These are phyloP conservation scores for Gossypium bickii DNA, from an alignment of 345 rosid genomes.

Conservation along the genomic window DNA sequence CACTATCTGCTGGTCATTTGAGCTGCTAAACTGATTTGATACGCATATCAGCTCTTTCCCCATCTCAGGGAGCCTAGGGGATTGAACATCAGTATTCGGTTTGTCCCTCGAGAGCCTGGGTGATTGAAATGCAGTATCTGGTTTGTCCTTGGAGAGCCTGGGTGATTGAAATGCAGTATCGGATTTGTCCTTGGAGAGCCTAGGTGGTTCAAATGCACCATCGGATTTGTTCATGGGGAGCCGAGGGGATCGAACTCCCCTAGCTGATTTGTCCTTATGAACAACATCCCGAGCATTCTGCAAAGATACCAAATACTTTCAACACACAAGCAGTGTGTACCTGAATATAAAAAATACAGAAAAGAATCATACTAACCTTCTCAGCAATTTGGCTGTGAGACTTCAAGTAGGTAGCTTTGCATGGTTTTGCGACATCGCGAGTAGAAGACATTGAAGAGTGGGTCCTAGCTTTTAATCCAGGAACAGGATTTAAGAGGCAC, in stretches of 20 bases:
- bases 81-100: slow-evolving; percentile 30
- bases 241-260: slow-evolving; percentile 38
- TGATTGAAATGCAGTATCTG: slow-evolving; percentile 32
- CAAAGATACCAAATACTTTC: slow-evolving; percentile 13
- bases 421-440: slow-evolving; percentile 29
- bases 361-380: slow-evolving; percentile 36
- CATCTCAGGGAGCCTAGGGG: slow-evolving; percentile 35
- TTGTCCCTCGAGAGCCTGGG: slow-evolving; percentile 35
- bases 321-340: slow-evolving; percentile 10
- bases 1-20: slow-evolving; percentile 30
- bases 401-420: slow-evolving; percentile 40
- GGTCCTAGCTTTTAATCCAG: slow-evolving; percentile 47
- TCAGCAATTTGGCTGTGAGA: slow-evolving; percentile 40
- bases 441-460: slow-evolving; percentile 34
- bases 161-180: slow-evolving; percentile 40
- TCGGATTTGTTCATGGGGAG: slow-evolving; percentile 13
- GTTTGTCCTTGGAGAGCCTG: slow-evolving; percentile 28
- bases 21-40: slow-evolving; percentile 40
- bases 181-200: slow-evolving; percentile 29
- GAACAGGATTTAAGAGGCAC: slow-evolving; percentile 53
- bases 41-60: slow-evolving; percentile 35
- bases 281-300: slow-evolving; percentile 45
- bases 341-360: not conserved
- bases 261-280: slow-evolving; percentile 32
- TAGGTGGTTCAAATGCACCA: not conserved